Percentiles rank a stretch among this genome's conserved stretches.
phyloP scores from a whole-genome alignment of 352 stramenopile species.

The Aphanomyces euteiches region DNA sequence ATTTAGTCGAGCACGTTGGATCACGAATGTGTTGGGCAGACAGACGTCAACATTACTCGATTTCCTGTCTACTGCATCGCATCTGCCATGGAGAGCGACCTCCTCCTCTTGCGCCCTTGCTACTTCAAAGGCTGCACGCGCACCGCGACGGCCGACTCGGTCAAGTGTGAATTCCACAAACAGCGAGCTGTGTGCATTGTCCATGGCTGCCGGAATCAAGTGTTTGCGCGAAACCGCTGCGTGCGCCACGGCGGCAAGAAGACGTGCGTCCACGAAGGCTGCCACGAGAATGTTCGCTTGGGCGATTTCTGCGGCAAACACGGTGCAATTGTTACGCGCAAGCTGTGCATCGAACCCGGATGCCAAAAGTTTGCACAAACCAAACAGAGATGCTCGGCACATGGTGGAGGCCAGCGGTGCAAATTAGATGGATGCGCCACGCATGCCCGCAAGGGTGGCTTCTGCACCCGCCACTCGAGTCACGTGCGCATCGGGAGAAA shows the following conservation, averaged over 20 bases:
- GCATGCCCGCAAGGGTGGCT: conserved; percentile 14
- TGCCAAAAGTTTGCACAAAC: conserved; percentile 21
- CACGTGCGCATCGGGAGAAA: not conserved
- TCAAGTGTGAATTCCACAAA: conserved; percentile 23
- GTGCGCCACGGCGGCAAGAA: conserved; percentile 23
- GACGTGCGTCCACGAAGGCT: conserved; percentile 12
- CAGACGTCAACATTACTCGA: too few relatives aligned
- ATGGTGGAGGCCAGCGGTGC: conserved; percentile 19
- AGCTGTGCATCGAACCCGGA: conserved; percentile 11
- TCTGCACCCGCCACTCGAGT: not conserved
- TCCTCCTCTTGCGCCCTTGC: conserved; percentile 38
- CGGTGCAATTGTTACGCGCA: not conserved
- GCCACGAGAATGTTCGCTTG: conserved; percentile 13
- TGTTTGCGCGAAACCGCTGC: conserved; percentile 24
- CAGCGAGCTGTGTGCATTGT: conserved; percentile 9
- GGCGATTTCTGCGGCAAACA: conserved; percentile 21
- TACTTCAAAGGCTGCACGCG: conserved; percentile 26
- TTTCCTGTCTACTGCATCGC: too few relatives aligned
- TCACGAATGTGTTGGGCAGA: too few relatives aligned
- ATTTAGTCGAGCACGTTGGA: too few relatives aligned
- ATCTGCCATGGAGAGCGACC: too few relatives aligned
- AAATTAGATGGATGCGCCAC: conserved; percentile 5
- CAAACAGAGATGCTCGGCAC: conserved; percentile 7
- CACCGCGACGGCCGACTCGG: not conserved
- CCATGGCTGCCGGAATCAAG: conserved; percentile 19